Evolutionary conservation across 257 asterid species (phyloP), one percentile per base, ranked within the genome.

Genomic region (Anisodus tanguticus): DNA sequence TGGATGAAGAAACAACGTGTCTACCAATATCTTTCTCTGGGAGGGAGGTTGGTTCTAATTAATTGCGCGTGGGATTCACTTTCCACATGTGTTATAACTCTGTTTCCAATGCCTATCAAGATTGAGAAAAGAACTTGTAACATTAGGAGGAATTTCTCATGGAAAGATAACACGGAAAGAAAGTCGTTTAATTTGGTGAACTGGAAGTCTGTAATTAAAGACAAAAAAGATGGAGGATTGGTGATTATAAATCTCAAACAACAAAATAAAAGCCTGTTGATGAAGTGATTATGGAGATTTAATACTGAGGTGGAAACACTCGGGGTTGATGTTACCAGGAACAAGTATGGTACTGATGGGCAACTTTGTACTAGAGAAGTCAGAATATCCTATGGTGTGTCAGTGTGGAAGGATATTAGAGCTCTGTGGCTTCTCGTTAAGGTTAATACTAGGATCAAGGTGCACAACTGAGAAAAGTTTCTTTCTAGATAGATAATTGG

Each of bases 21-120:
- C 72, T 66, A 66, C 72, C 47, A 66, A 66, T 66, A 66, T 66
- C 35, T 66, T 66, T 66, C 47, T 66, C 19, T 1, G 72, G 72
- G 16, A 66, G 72, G 47, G 16, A 31, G 72, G 35, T 66, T 16
- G 47, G 72, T 66, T 26, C 72, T 31, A 66, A 63, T 66, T 66
- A 66, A 31, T 66, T 2, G 10, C 6, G n/a, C 35, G 45, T 66
- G 12, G 47, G 47, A 66, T 66, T 66, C 72, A 66, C 35, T 66
- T 66, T 66, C 19, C 9, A 35, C 47, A 12, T 3, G 12, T 66
- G 17, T 31, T 31, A 31, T 66, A 7, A 5, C 72, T 35, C 47
- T 66, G n/a, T 66, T 54, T 54, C 59, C 59, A 12, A 54, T 54
- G 59, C 6, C 59, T 54, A 47, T 47, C 51, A 47, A 54, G 63